Conservation (phyloP, 768 basidiomycete species). For the Cubamyces lactineus region DNA sequence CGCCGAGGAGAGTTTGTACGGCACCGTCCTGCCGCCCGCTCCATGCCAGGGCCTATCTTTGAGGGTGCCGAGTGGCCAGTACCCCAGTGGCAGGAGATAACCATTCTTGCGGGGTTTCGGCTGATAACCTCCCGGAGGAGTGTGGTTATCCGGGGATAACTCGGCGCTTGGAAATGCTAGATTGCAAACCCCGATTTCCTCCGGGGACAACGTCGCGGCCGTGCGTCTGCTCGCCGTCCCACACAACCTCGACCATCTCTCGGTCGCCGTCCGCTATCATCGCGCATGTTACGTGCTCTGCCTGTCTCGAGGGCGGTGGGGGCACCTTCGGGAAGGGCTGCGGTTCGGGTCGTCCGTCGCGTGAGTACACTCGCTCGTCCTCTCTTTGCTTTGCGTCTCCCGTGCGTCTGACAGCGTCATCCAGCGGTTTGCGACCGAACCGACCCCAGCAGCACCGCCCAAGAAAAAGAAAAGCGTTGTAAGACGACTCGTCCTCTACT, state of each 20-base stretch:
- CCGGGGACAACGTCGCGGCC: slow-evolving; percentile 14
- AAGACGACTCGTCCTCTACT: slow-evolving; percentile 66
- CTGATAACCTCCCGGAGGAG: background rate
- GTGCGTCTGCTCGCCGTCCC: slow-evolving; percentile 22
- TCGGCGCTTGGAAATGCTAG: background rate
- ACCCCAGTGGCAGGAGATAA: background rate
- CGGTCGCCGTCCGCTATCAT: slow-evolving; percentile 20
- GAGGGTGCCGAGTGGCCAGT: background rate
- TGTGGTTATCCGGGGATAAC: background rate
- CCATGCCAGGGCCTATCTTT: slow-evolving; percentile 6
- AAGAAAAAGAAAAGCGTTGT: slow-evolving; percentile 60
- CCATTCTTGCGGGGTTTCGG: slow-evolving; percentile 1
- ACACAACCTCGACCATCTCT: slow-evolving; percentile 29
- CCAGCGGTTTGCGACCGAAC: slow-evolving; percentile 69
- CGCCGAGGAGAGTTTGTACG: background rate
- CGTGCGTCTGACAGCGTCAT: slow-evolving; percentile 13
- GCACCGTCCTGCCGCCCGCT: slow-evolving; percentile 6
- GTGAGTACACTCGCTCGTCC: slow-evolving; percentile 44
- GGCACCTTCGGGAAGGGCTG: slow-evolving; percentile 45
- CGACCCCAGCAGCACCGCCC: slow-evolving; percentile 42
- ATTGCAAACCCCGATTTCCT: slow-evolving; percentile 24
- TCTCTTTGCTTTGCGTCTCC: slow-evolving; percentile 3
- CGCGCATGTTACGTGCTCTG: slow-evolving; percentile 56
- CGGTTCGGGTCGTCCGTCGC: slow-evolving; percentile 58
- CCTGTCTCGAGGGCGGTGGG: slow-evolving; percentile 57